Conservation (phyloP, 2,329 filamentous ascomycete species). For the Aureobasidium subglaciale region DNA sequence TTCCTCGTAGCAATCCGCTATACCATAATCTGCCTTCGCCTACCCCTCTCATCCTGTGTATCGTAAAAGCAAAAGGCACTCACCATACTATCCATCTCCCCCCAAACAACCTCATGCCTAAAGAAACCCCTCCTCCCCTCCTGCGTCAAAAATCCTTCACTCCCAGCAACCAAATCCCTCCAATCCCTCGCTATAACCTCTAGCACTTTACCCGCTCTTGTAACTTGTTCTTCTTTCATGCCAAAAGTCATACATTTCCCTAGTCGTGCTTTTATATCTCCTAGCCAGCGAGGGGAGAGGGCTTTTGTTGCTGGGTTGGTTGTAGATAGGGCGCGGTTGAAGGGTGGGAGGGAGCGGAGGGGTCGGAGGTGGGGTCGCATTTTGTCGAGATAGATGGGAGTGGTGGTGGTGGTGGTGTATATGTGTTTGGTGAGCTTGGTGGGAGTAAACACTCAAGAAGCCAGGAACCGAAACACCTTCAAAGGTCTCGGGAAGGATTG, state of each 20-base stretch:
- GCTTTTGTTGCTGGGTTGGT: slow-evolving; percentile 23
- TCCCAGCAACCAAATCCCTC: slow-evolving; percentile 64
- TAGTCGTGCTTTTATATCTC: slow-evolving; percentile 58
- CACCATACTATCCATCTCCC: slow-evolving; percentile 67
- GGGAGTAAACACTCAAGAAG: not conserved
- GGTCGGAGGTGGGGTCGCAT: not conserved
- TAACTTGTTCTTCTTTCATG: slow-evolving; percentile 50
- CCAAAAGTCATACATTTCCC: slow-evolving; percentile 73
- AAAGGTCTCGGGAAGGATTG: slow-evolving; percentile 10
- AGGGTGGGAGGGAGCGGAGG: not conserved
- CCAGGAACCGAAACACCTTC: not conserved
- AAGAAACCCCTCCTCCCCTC: slow-evolving; percentile 56
- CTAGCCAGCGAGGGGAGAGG: slow-evolving; percentile 58
- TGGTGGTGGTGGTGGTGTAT: no score
- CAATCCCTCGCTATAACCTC: slow-evolving; percentile 57
- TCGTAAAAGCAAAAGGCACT: slow-evolving; percentile 22
- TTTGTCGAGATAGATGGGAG: no score
- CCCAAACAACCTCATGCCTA: slow-evolving; percentile 67
- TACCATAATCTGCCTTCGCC: no score
- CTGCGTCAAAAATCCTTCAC: slow-evolving; percentile 66
- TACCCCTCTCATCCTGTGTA: no score
- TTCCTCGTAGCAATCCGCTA: no score
- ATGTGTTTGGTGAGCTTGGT: no score
- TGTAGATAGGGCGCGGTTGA: no score
- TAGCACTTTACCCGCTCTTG: slow-evolving; percentile 53